Conservation (phyloP, 305 asterid species). For the Fraxinus floribunda region DNA sequence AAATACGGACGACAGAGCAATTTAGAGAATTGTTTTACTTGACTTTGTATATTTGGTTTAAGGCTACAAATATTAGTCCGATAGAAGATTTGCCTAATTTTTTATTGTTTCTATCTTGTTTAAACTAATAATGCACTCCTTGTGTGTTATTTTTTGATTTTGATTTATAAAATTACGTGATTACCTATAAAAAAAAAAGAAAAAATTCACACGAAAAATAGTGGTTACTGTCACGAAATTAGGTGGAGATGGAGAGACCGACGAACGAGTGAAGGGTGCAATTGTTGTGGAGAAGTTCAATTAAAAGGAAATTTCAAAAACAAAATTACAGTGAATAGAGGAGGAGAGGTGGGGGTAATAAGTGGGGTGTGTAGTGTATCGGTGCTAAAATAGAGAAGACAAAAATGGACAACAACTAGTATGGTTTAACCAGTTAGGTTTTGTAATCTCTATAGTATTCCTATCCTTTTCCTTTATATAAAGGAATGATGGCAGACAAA, state of each 20-base stretch:
- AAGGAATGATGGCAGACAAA: not conserved
- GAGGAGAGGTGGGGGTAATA: not conserved
- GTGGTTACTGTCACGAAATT: not conserved
- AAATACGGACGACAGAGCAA: no score
- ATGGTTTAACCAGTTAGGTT: not conserved
- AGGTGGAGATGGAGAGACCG: not conserved
- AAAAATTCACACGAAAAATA: not conserved
- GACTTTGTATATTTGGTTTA: no score
- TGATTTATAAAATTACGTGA: no score
- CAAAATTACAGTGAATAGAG: not conserved
- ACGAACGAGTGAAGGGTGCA: not conserved
- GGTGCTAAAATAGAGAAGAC: not conserved
- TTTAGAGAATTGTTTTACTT: no score
- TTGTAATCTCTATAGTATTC: not conserved
- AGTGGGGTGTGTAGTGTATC: not conserved
- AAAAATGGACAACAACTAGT: not conserved
- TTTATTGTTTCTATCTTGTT: no score
- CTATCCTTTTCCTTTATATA: not conserved
- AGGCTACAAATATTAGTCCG: no score
- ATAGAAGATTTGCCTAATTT: no score
- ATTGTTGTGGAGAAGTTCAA: not conserved
- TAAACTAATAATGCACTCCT: no score
- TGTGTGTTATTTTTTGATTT: no score
- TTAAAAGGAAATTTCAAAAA: not conserved
- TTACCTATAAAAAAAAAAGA: no score